Evolutionary conservation across 2,329 filamentous ascomycete genomes (phyloP).

Genomic region (Colletotrichum sp.): DNA sequence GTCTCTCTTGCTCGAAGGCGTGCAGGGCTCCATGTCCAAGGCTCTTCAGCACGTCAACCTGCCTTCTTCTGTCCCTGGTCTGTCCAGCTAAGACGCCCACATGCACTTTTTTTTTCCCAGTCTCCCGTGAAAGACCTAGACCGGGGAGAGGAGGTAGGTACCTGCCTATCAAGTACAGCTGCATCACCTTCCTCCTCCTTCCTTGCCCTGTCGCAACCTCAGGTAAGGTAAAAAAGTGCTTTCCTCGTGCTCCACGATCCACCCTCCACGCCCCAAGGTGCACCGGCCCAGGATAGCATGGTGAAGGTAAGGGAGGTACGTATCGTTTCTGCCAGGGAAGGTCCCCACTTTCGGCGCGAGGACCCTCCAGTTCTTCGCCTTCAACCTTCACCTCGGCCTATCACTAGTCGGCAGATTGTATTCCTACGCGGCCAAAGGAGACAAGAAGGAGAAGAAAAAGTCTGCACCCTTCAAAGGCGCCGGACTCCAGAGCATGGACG

Average conservation of each 20-base stretch:
- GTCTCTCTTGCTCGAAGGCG: background rate
- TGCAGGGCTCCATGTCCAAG: background rate
- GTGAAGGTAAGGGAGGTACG: conserved; percentile 1
- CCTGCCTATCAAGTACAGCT: background rate
- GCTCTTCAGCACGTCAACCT: conserved; percentile 9
- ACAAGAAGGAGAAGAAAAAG: background rate
- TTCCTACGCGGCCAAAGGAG: background rate
- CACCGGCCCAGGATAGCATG: background rate
- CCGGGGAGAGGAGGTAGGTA: background rate
- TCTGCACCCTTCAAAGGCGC: background rate
- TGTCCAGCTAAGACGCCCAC: background rate
- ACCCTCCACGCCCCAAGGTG: background rate
- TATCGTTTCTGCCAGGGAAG: background rate
- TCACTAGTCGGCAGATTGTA: conserved; percentile 13
- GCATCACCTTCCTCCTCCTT: background rate
- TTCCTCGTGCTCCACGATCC: background rate
- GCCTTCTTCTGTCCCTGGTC: background rate
- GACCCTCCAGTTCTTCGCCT: conserved; percentile 11
- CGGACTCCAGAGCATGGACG: background rate
- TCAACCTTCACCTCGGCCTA: conserved; percentile 11
- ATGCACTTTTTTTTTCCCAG: background rate
- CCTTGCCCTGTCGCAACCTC: background rate
- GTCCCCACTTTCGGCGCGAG: conserved; percentile 5
- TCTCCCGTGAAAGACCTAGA: background rate
- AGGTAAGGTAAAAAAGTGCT: background rate